These are phyloP conservation scores for Syzygium oleosum DNA, from an alignment of 345 rosid species.

Conservation along the genomic window DNA sequence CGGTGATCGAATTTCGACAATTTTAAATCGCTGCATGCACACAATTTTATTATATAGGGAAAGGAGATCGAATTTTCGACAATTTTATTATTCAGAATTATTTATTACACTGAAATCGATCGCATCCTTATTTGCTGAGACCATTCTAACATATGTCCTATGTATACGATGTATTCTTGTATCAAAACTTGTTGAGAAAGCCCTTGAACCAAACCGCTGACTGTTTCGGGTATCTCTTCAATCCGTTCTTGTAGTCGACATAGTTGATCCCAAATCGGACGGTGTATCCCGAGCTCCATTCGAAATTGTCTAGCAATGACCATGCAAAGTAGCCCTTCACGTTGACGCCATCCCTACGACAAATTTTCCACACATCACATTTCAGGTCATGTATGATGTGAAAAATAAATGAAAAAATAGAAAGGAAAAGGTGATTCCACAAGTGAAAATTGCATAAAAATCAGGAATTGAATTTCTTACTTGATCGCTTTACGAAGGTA, in stretches of 20 bases:
- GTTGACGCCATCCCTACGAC: not conserved
- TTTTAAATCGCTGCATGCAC: no score
- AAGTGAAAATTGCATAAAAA: not conserved
- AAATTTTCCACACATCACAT: not conserved
- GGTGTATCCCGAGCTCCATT: not conserved
- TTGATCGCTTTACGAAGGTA: conserved; percentile 22
- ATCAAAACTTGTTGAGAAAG: not conserved
- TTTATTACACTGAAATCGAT: not conserved
- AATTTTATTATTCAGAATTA: no score
- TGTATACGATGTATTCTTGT: not conserved
- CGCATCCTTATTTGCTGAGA: not conserved
- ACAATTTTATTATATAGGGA: no score
- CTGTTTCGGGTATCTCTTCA: not conserved
- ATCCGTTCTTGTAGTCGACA: not conserved
- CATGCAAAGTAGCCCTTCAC: not conserved
- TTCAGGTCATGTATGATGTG: not conserved
- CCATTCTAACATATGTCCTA: not conserved
- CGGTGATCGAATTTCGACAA: no score
- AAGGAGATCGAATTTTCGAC: no score
- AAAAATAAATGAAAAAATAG: not conserved
- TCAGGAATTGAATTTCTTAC: conserved; percentile 6
- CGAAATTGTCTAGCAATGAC: not conserved
- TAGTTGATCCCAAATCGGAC: not conserved
- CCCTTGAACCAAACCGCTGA: not conserved
- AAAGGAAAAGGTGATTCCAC: not conserved